These are phyloP conservation scores for Phialemonium atrogriseum DNA, from an alignment of 2,329 filamentous ascomycete species.

Conservation along the genomic window DNA sequence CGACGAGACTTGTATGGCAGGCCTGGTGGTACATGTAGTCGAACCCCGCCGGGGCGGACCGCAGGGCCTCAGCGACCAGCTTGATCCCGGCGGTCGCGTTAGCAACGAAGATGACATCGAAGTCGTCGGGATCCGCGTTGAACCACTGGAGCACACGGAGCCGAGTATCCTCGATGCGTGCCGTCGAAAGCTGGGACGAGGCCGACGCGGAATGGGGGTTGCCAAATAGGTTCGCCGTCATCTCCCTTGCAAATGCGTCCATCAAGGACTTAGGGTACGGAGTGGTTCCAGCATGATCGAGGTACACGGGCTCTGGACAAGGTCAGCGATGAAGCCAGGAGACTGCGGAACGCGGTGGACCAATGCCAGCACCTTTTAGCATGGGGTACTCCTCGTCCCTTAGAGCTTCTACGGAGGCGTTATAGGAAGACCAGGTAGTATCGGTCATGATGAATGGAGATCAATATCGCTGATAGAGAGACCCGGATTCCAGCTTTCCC, in stretches of 20 bases:
- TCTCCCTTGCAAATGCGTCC: conserved; percentile 68
- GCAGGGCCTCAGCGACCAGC: conserved; percentile 70
- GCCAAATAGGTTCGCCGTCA: conserved; percentile 72
- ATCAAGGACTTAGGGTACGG: conserved; percentile 73
- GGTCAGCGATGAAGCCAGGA: too few species aligned
- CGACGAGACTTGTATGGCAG: conserved; percentile 80
- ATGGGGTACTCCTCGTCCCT: conserved; percentile 59
- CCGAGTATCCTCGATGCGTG: conserved; percentile 68
- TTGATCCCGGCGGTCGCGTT: conserved; percentile 92
- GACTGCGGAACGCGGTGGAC: too few species aligned
- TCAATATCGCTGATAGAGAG: neutral
- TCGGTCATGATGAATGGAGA: neutral
- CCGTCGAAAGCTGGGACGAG: conserved; percentile 69
- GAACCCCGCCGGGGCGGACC: conserved; percentile 62
- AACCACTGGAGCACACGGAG: conserved; percentile 67
- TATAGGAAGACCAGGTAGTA: conserved; percentile 34
- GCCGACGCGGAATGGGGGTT: conserved; percentile 86
- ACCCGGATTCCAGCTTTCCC: too few species aligned
- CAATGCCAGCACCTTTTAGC: conserved; percentile 64
- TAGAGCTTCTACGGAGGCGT: conserved; percentile 49
- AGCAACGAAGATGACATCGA: conserved; percentile 83
- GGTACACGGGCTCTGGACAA: conserved; percentile 61
- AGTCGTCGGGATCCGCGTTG: conserved; percentile 70
- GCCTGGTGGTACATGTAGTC: conserved; percentile 77
- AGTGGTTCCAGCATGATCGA: conserved; percentile 95